phyloP scores from a whole-genome alignment of 75 land plant genomes.

The Pinus taeda region DNA sequence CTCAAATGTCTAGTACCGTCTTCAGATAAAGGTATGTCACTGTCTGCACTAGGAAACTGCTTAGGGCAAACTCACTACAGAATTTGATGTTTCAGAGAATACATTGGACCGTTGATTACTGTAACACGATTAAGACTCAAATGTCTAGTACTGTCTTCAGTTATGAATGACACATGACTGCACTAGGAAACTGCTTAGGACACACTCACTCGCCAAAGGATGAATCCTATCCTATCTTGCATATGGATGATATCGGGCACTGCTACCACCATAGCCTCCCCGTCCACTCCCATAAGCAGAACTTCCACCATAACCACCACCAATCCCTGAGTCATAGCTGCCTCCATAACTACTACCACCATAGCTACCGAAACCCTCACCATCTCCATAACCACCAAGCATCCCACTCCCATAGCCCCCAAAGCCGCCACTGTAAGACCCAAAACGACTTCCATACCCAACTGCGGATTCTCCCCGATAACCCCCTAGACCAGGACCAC shows the following conservation, averaged over 20 bases:
- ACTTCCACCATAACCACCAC: constrained; percentile 60
- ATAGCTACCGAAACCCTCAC: constrained; percentile 54
- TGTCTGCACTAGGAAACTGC: too few relatives aligned
- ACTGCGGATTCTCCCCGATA: constrained; percentile 63
- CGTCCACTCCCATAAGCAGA: constrained; percentile 49
- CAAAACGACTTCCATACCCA: constrained; percentile 68
- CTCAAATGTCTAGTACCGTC: too few relatives aligned
- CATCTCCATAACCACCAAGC: constrained; percentile 32
- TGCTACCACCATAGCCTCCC: constrained; percentile 55
- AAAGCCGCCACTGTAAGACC: constrained; percentile 62
- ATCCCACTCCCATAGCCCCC: constrained; percentile 58
- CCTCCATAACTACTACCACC: constrained; percentile 51
- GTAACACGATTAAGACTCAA: too few relatives aligned
- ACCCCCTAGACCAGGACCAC: constrained; percentile 51
- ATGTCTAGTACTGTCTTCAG: too few relatives aligned
- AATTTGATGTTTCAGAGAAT: too few relatives aligned
- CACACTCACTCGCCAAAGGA: too few relatives aligned
- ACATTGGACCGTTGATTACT: too few relatives aligned
- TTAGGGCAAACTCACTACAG: too few relatives aligned
- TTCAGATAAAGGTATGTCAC: too few relatives aligned
- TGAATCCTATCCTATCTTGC: constrained; percentile 28
- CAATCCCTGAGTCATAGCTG: constrained; percentile 56
- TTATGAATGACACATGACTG: too few relatives aligned
- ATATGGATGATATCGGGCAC: constrained; percentile 88
- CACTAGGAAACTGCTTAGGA: too few relatives aligned